Evolutionary conservation across 805 yeast genomes (phyloP), one percentile per base, ranked within the genome.

Genomic region (Wickerhamiella musiphila): DNA sequence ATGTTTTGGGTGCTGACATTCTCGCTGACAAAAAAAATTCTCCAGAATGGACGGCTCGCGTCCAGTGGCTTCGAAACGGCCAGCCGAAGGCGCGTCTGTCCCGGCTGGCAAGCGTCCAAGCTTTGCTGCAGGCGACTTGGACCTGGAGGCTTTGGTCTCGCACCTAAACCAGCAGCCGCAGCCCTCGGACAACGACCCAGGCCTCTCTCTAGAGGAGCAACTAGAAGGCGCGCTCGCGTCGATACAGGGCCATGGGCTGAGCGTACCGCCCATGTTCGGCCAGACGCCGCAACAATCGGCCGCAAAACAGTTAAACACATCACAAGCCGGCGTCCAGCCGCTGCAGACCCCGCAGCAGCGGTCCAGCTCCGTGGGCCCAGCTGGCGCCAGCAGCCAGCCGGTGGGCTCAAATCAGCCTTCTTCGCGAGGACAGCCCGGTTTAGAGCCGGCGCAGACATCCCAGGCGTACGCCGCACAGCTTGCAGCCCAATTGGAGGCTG

Each of bases 211-310:
- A 13, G 50, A 45, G 31, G 42, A 42, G 30, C 48, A 45, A 30
- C 37, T 46, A 19, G 41, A 45, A 24, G 48, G 48, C 17, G 48
- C 48, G 7, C 33, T 46, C 14, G 45, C 48, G 11, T 41, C 49
- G 7, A 29, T 46, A 8, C 29, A 32, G 6, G 23, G 26, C 27
- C 31, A 31, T 19, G 28, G 29, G 23, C 24, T 17, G 8, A 30
- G n/a, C 13, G 19, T 18, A 6, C 18, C 10, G 19, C 31, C 25
- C n/a, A 13, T 25, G 21, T 25, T 18, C 19, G 31, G 15, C 11
- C 24, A 24, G 6, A 10, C 26, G 14, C 28, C 12, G 8, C 32
- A 22, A 10, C n/a, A n/a, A n/a, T n/a, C n/a, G n/a, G n/a, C n/a
- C n/a, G n/a, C n/a, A n/a, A n/a, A n/a, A n/a, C n/a, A n/a, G n/a